Evolutionary conservation across 495 filamentous ascomycete species (phyloP), one percentile per base, ranked within the genome.

Genomic region (Aspergillus asperescens): DNA sequence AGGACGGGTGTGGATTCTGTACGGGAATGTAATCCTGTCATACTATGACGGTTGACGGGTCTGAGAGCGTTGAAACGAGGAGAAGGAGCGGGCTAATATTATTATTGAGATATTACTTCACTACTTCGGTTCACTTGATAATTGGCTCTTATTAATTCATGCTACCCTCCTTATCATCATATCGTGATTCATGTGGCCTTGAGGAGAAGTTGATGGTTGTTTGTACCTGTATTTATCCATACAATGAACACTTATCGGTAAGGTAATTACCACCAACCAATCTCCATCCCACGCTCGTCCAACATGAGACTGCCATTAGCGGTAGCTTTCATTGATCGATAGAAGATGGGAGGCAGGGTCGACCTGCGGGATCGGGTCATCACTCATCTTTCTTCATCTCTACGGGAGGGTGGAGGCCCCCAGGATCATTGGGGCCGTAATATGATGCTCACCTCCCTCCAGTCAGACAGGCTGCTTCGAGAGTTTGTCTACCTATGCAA

Each of bases 21-120:
- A 53, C 50, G 6, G 25, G 18, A 29, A 25, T 3, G 27, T 34
- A 32, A 38, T 31, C 19, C 45, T 39, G 9, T 43, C 13, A 25
- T 29, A 50, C 47, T 40, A 56, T 41, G 54, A 40, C 13, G 52
- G 27, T 42, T 13, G 24, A 48, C 39, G 29, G 53, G 54, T 50
- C 54, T 32, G 54, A 56, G 54, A 48, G 54, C 51, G 32, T 46
- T 7, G 34, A 41, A 52, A 47, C 24, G 42, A 47, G 42, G 35
- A 31, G 51, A 35, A 15, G 16, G 24, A n/a, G 25, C 3, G 19
- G 16, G 37, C 25, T 28, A 28, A 5, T 16, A 35, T 20, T 38
- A 35, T 35, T 35, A 35, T n/a, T 35, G 32, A 15, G 15, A 15
- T 35, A 12, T 15, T n/a, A 35, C 32, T 35, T n/a, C 13, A 35